Evolutionary conservation across 495 filamentous ascomycete species (phyloP).

Genomic region (Lasiosphaeris hirsuta): DNA sequence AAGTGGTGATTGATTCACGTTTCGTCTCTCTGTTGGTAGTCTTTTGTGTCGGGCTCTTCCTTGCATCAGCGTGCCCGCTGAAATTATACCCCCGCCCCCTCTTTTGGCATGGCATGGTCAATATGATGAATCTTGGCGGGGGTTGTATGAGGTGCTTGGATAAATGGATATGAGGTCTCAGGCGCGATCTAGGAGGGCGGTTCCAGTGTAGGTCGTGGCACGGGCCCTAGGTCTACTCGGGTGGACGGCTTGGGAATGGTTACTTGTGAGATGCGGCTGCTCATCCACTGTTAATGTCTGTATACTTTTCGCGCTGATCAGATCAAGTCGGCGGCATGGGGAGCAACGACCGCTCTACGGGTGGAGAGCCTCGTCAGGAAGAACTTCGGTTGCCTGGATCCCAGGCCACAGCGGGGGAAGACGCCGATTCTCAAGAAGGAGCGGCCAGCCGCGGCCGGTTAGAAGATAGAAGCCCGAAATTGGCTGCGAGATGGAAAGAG

Average conservation of each 20-base stretch:
- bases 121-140: neutral
- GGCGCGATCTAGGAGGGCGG: too few species aligned
- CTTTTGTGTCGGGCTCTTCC: neutral
- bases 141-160: neutral
- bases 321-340: neutral
- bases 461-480: too few species aligned
- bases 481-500: too few species aligned
- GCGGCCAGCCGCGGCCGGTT: too few species aligned
- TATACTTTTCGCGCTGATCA: neutral
- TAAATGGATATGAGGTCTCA: neutral
- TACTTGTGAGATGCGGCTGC: neutral
- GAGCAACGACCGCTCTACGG: neutral
- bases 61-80: too few species aligned
- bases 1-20: neutral
- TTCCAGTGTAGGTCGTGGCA: too few species aligned
- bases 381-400: too few species aligned
- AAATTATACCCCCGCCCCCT: too few species aligned
- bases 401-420: too few species aligned
- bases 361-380: neutral
- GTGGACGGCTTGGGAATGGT: neutral
- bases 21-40: neutral
- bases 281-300: conserved; percentile 1
- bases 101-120: neutral
- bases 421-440: too few species aligned
- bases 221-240: neutral